Conservation (phyloP, 257 asterid genomes). For the Craterostigma plantagineum region DNA sequence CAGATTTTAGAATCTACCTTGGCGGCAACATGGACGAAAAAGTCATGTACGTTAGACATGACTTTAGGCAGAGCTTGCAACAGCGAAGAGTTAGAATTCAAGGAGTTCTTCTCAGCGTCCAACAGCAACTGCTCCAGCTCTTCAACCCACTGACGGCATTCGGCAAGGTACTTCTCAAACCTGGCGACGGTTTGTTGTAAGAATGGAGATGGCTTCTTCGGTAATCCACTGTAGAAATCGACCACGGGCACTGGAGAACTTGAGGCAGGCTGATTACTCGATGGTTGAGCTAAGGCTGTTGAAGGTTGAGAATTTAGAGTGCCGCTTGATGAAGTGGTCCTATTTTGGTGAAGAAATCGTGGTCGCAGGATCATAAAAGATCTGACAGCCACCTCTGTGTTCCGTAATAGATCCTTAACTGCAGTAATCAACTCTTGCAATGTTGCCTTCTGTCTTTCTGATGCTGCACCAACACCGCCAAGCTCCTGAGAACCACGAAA, state of each 20-base stretch:
- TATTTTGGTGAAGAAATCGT: conserved; percentile 61
- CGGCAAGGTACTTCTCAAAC: conserved; percentile 76
- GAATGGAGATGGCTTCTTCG: conserved; percentile 87
- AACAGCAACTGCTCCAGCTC: conserved; percentile 82
- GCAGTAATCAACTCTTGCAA: conserved; percentile 66
- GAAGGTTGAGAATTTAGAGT: conserved; percentile 46
- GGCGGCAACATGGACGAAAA: conserved; percentile 93
- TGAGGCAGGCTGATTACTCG: conserved; percentile 41
- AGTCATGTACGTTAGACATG: conserved; percentile 81
- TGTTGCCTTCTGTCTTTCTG: conserved; percentile 79
- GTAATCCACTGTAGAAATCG: conserved; percentile 86
- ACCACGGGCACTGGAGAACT: conserved; percentile 40
- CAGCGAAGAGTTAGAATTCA: conserved; percentile 40
- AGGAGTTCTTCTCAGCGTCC: conserved; percentile 43
- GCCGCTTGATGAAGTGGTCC: conserved; percentile 24
- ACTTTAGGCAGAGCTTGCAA: conserved; percentile 88
- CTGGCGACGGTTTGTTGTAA: conserved; percentile 73
- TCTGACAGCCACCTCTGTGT: conserved; percentile 83
- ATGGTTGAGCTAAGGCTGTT: conserved; percentile 32
- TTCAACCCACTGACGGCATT: conserved; percentile 86
- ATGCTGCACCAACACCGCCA: conserved; percentile 61
- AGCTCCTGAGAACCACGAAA: conserved; percentile 40
- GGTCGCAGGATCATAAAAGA: conserved; percentile 86
- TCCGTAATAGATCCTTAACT: conserved; percentile 71
- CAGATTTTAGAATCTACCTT: conserved; percentile 41